These are phyloP conservation scores for Lactifluus rugatus DNA, from an alignment of 768 basidiomycete genomes.

Conservation along the genomic window DNA sequence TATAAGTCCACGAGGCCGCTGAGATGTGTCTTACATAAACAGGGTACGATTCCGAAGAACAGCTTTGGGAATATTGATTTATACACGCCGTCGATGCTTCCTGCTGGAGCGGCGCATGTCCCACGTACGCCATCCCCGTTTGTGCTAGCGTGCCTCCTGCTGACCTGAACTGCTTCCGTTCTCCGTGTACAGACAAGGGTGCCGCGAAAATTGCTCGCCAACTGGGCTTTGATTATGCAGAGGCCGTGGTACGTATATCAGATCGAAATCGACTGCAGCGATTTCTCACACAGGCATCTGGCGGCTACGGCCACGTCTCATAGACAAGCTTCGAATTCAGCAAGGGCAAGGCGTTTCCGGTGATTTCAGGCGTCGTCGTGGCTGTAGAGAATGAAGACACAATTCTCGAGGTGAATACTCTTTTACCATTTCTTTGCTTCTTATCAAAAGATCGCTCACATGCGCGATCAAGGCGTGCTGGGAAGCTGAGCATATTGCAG, in stretches of 20 bases:
- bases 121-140: slow-evolving; percentile 53
- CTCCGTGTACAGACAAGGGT: slow-evolving; percentile 42
- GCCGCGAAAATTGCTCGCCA: slow-evolving; percentile 81
- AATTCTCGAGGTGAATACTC: slow-evolving; percentile 54
- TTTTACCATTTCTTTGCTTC: background rate
- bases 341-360: slow-evolving; percentile 79
- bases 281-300: background rate
- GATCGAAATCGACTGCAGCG: background rate
- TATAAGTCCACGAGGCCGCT: background rate
- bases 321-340: slow-evolving; percentile 97
- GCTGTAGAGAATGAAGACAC: slow-evolving; percentile 68
- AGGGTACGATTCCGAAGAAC: slow-evolving; percentile 94
- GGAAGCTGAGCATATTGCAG: slow-evolving; percentile 68
- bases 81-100: slow-evolving; percentile 92
- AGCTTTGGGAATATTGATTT: slow-evolving; percentile 95
- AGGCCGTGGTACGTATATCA: slow-evolving; percentile 74
- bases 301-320: background rate
- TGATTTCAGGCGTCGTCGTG: slow-evolving; percentile 78
- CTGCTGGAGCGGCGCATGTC: slow-evolving; percentile 74
- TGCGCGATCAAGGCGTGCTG: slow-evolving; percentile 57
- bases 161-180: background rate
- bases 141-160: background rate
- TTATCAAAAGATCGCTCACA: background rate
- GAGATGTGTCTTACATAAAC: background rate
- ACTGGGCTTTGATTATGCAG: slow-evolving; percentile 83